These are phyloP conservation scores for Diaporthe sp. DNA, from an alignment of 2,329 filamentous ascomycete species.

Conservation along the genomic window DNA sequence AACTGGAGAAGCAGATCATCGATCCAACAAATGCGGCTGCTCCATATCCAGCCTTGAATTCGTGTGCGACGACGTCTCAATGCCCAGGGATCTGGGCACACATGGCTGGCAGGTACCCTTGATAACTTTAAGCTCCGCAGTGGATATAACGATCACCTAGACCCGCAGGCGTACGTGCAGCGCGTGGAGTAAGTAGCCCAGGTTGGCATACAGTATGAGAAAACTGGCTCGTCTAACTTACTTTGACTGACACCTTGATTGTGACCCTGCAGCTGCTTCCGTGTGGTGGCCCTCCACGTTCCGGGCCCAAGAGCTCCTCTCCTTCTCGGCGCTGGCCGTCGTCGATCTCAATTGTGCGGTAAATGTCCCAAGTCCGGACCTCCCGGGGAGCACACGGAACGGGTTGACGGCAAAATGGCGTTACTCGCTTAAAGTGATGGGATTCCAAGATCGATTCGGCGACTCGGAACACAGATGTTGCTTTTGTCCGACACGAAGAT, in stretches of 20 bases:
- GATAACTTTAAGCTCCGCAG: conserved; percentile 24
- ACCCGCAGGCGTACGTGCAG: conserved; percentile 10
- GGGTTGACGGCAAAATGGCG: background rate
- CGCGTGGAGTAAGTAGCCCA: background rate
- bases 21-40: background rate
- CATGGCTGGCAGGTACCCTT: conserved; percentile 25
- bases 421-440: background rate
- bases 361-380: background rate
- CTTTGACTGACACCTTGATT: background rate
- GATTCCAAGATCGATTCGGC: background rate
- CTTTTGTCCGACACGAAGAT: background rate
- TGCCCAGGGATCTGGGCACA: conserved; percentile 26
- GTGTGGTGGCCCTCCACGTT: background rate
- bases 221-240: background rate
- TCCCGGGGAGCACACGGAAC: background rate
- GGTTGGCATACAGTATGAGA: background rate
- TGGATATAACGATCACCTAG: conserved; percentile 32
- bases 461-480: no score
- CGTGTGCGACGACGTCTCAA: conserved; percentile 11
- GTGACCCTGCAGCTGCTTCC: background rate
- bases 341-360: conserved; percentile 30
- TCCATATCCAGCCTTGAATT: conserved; percentile 8
- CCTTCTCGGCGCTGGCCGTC: conserved; percentile 23
- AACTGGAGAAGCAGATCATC: conserved; percentile 7
- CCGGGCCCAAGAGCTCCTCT: background rate